Evolutionary conservation across 768 basidiomycete species (phyloP).

Genomic region (Gloeostereum incarnatum): DNA sequence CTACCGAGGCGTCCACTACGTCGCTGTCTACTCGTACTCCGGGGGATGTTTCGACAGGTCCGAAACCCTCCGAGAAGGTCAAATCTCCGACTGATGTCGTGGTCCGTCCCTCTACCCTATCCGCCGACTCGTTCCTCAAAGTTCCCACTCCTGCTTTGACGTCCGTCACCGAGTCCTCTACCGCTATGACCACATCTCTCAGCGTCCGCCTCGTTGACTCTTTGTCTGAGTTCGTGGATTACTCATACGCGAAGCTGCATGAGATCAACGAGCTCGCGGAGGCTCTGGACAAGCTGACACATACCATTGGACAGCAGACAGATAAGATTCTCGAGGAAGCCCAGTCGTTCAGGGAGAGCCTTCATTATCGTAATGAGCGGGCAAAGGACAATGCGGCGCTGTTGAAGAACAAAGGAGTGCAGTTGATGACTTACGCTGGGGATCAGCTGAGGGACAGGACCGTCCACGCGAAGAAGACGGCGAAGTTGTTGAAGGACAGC

Average conservation of each 20-base stretch:
- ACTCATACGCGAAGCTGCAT: slow-evolving; percentile 31
- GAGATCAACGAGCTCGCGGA: slow-evolving; percentile 50
- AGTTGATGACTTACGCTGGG: slow-evolving; percentile 31
- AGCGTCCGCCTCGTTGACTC: slow-evolving; percentile 33
- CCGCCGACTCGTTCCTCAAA: slow-evolving; percentile 17
- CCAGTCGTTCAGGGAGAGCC: slow-evolving; percentile 30
- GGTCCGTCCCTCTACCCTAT: slow-evolving; percentile 16
- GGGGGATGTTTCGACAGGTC: slow-evolving; percentile 15
- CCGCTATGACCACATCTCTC: slow-evolving; percentile 19
- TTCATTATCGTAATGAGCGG: slow-evolving; percentile 39
- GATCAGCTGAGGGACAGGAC: slow-evolving; percentile 11
- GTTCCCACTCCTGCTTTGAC: slow-evolving; percentile 11
- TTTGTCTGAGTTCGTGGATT: slow-evolving; percentile 39
- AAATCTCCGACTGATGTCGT: slow-evolving; percentile 22
- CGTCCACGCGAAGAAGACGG: not conserved
- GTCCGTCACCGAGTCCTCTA: slow-evolving; percentile 8
- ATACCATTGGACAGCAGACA: slow-evolving; percentile 41
- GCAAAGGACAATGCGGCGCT: slow-evolving; percentile 47
- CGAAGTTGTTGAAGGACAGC: not conserved
- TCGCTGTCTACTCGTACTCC: slow-evolving; percentile 17
- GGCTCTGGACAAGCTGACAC: slow-evolving; percentile 48
- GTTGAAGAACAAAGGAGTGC: slow-evolving; percentile 37
- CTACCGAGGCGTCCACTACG: slow-evolving; percentile 16
- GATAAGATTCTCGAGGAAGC: slow-evolving; percentile 34
- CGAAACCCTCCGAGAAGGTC: slow-evolving; percentile 14